phyloP scores from a whole-genome alignment of 768 basidiomycete species.

The Kwoniella newhampshirensis region DNA sequence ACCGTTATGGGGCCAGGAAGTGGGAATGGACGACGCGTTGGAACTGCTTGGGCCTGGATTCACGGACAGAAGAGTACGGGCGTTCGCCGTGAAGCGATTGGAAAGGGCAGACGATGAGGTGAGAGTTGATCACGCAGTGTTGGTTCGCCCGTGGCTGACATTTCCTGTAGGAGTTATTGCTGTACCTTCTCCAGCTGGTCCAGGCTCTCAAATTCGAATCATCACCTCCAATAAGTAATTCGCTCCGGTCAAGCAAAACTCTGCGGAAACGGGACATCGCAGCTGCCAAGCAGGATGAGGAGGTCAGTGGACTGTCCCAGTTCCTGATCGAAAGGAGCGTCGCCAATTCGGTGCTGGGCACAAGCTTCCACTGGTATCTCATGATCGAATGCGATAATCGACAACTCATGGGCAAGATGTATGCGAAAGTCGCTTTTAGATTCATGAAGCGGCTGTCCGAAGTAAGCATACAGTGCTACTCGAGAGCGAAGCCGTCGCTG shows the following conservation, averaged over 20 bases:
- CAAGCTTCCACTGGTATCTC: conserved; percentile 93
- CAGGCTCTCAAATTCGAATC: conserved; percentile 97
- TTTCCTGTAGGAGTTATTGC: conserved; percentile 69
- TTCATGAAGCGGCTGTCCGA: conserved; percentile 86
- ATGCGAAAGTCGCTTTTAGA: conserved; percentile 81
- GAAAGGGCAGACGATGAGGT: conserved; percentile 93
- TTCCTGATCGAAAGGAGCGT: conserved; percentile 86
- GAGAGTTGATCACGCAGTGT: conserved; percentile 43
- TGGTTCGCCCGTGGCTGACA: not conserved
- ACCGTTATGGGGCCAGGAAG: conserved; percentile 88
- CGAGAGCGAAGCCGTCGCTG: not conserved
- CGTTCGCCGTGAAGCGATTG: conserved; percentile 89
- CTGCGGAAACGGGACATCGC: conserved; percentile 17
- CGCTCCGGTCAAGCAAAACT: conserved; percentile 12
- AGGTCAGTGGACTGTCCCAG: conserved; percentile 88
- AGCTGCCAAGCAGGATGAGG: conserved; percentile 63
- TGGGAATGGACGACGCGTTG: conserved; percentile 93
- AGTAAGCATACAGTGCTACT: conserved; percentile 56
- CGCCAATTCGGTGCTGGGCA: conserved; percentile 78
- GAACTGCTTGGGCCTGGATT: conserved; percentile 91
- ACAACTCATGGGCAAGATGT: conserved; percentile 80
- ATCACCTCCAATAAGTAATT: conserved; percentile 54
- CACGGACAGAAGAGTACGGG: conserved; percentile 66
- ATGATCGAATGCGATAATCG: conserved; percentile 89
- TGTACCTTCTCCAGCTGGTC: conserved; percentile 92